A percentile compares a stretch with the other conserved stretches of the same genome.
These are phyloP conservation scores for Carallia pectinifolia DNA, from an alignment of 345 rosid species.

Conservation along the genomic window DNA sequence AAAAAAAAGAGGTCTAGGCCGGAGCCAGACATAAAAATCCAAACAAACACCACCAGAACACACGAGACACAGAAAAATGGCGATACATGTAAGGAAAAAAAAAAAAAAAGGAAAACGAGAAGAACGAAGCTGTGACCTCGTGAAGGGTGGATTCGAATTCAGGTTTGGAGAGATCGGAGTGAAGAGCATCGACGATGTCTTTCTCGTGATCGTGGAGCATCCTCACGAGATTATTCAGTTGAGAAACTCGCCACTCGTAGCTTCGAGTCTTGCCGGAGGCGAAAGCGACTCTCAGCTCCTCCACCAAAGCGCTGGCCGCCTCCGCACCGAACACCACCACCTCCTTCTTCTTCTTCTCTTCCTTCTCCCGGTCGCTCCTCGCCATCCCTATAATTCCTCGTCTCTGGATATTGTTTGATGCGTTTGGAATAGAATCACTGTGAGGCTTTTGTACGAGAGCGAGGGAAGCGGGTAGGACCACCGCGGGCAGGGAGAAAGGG, in stretches of 20 bases:
- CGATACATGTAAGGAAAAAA: too few relatives aligned
- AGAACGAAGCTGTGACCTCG: conserved; percentile 43
- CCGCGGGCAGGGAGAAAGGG: too few relatives aligned
- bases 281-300: conserved; percentile 48
- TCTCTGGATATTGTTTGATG: too few relatives aligned
- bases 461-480: too few relatives aligned
- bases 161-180: conserved; percentile 68
- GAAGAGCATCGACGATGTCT: conserved; percentile 61
- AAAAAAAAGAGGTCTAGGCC: too few relatives aligned
- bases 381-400: too few relatives aligned
- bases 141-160: conserved; percentile 61
- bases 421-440: too few relatives aligned
- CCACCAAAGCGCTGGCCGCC: conserved; percentile 46
- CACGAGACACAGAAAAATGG: neutral
- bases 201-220: conserved; percentile 56
- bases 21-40: conserved; percentile 3
- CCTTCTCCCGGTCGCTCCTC: neutral
- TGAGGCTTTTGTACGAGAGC: too few relatives aligned
- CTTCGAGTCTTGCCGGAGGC: conserved; percentile 59
- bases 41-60: conserved; percentile 1
- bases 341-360: neutral
- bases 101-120: too few relatives aligned
- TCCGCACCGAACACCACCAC: conserved; percentile 26
- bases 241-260: conserved; percentile 63
- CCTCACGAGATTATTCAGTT: conserved; percentile 46